Evolutionary conservation across 495 filamentous ascomycete species (phyloP).

Genomic region (Aspergillus ostianus): DNA sequence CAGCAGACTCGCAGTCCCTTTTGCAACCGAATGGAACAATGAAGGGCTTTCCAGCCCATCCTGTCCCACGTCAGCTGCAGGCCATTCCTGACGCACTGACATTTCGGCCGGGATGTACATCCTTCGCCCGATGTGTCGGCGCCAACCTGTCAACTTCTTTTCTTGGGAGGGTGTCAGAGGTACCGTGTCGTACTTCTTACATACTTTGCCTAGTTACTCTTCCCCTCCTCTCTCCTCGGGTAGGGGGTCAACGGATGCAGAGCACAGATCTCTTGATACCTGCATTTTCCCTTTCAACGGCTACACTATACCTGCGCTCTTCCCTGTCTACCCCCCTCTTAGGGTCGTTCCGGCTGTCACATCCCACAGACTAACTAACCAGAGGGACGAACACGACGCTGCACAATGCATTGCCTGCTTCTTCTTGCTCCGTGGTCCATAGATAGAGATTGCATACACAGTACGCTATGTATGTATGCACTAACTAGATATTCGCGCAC

Average conservation of each 20-base stretch:
- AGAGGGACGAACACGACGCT: no score
- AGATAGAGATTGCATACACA: no score
- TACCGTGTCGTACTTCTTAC: neutral
- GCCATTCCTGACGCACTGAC: neutral
- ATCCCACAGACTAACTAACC: no score
- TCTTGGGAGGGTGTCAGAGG: neutral
- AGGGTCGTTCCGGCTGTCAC: no score
- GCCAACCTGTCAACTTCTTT: neutral
- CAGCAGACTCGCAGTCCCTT: conserved; percentile 1
- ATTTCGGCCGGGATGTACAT: neutral
- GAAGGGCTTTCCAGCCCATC: neutral
- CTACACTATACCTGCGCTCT: no score
- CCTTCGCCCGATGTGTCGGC: neutral
- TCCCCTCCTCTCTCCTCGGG: neutral
- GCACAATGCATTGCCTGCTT: no score
- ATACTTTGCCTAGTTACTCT: no score
- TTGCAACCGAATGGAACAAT: neutral
- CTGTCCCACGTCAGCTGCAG: conserved; percentile 6
- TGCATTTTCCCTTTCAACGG: conserved; percentile 3
- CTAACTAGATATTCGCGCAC: no score
- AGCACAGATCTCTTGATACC: conserved; percentile 7
- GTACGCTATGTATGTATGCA: no score
- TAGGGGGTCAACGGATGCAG: neutral
- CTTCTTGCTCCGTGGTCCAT: no score
- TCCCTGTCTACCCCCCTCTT: no score